Evolutionary conservation across 192 early-diverging fungal species (phyloP).

Genomic region (Podila epigama): DNA sequence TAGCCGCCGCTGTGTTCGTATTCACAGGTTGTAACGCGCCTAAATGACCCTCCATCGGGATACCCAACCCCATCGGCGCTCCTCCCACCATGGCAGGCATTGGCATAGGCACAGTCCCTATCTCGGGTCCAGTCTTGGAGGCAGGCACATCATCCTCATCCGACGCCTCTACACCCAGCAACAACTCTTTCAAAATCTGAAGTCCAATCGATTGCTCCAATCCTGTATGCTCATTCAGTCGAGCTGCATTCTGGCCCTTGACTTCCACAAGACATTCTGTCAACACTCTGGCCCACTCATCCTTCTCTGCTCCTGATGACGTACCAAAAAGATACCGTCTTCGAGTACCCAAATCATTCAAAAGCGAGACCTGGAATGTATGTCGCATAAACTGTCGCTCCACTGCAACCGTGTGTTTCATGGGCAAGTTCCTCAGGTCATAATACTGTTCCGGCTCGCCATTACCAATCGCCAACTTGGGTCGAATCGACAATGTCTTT

Average conservation of each 20-base stretch:
- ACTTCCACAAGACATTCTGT: conserved; percentile 28
- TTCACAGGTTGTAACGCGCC: not conserved
- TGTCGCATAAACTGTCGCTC: conserved; percentile 72
- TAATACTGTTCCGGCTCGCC: conserved; percentile 57
- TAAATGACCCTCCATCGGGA: conserved; percentile 20
- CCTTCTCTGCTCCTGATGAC: conserved; percentile 29
- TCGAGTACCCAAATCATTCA: conserved; percentile 49
- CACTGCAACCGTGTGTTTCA: conserved; percentile 64
- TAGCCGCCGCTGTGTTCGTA: not conserved
- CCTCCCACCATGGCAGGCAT: not conserved
- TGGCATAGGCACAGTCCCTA: conserved; percentile 3
- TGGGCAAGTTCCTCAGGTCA: conserved; percentile 52
- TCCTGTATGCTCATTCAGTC: conserved; percentile 43
- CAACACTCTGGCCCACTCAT: conserved; percentile 38
- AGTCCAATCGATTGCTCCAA: conserved; percentile 56
- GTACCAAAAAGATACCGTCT: conserved; percentile 45
- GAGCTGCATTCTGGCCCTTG: conserved; percentile 39
- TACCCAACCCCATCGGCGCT: conserved; percentile 19
- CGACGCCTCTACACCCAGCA: conserved; percentile 48
- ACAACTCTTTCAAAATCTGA: conserved; percentile 55
- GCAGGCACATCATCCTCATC: conserved; percentile 43
- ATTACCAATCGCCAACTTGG: conserved; percentile 33
- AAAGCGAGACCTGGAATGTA: conserved; percentile 65
- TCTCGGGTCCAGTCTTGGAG: conserved; percentile 4
- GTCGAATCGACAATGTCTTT: conserved; percentile 65